phyloP scores from a whole-genome alignment of 306 rosid genomes.

The Coriaria nepalensis region DNA sequence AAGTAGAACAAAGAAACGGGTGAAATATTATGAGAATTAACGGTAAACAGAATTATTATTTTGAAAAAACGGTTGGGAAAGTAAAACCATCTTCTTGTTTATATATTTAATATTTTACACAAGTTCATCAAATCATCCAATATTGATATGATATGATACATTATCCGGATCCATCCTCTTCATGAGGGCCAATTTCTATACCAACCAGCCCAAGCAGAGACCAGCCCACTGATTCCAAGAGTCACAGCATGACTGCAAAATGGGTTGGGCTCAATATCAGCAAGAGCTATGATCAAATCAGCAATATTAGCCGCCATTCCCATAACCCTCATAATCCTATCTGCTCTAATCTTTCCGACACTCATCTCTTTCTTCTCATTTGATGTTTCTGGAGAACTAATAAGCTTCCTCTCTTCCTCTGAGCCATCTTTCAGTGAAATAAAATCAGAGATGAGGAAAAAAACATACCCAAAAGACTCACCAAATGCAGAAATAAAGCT shows the following conservation, averaged over 20 bases:
- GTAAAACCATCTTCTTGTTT: too few species aligned
- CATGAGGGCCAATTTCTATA: constrained; percentile 89
- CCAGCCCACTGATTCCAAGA: constrained; percentile 90
- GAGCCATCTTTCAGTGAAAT: constrained; percentile 45
- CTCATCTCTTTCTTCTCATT: constrained; percentile 15
- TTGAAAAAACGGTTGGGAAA: too few species aligned
- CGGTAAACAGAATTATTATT: too few species aligned
- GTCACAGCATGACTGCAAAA: constrained; percentile 69
- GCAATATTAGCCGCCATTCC: constrained; percentile 86
- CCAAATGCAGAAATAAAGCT: constrained; percentile 84
- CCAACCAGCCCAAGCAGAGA: constrained; percentile 99
- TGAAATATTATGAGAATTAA: too few species aligned
- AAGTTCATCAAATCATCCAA: too few species aligned
- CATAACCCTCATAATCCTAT: constrained; percentile 86
- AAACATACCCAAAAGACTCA: constrained; percentile 74
- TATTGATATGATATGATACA: too few species aligned
- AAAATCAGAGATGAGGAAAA: constrained; percentile 64
- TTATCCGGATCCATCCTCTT: not conserved
- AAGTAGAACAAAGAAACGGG: too few species aligned
- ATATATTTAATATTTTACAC: too few species aligned
- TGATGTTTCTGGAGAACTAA: constrained; percentile 8
- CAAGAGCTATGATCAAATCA: constrained; percentile 68
- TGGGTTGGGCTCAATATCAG: constrained; percentile 87
- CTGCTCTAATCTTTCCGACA: constrained; percentile 41
- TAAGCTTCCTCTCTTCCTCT: constrained; percentile 40